Base-by-base conservation (phyloP, 2,329 filamentous ascomycete species). In the Colletotrichum orbiculare region DNA sequence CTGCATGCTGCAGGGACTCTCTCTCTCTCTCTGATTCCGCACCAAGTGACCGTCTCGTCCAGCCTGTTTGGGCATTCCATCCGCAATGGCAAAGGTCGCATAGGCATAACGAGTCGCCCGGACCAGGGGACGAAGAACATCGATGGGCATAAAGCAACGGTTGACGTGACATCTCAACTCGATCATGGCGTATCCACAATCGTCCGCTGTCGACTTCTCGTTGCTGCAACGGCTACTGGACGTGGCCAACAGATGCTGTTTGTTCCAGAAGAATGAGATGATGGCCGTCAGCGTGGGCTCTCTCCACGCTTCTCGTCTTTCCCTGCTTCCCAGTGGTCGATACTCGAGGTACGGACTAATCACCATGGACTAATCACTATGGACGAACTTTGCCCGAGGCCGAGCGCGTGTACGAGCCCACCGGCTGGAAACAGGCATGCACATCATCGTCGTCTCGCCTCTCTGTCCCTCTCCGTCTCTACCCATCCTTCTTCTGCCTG, bases 211-310 rank as follows among this genome's bases (percentile, higher is more conserved):
- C 50, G 34, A 49, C 11, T 25, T 61, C 25, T 34, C 52, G 35
- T 52, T 50, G 13, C 35, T 57, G 63, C 42, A 66, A 63, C 52
- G 52, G 15, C 49, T 38, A 47, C 39, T 35, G 35, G 39, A 17
- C 42, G 53, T 12, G 8, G 38, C 41, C 15, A 11, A 39, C 49
- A 41, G 50, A 39, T 42, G 49, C n/a, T 35, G 8, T 38, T 49
- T 61, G 58, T 65, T 65, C 59, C 52, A 53, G 47, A 63, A 47
- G 17, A 46, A 53, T 62, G 47, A 65, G 62, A 65, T 62, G 62
- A 65, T 62, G 47, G 62, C 50, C 62, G 58, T 47, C 46, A 62
- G 42, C 34, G 45, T 57, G 54, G 54, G 12, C 12, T 41, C 47
- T 56, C 58, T 25, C 25, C 4, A 25, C 46, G 25, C 43, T 35